Evolutionary conservation across 345 rosid species (phyloP), one percentile per base, ranked within the genome.

Genomic region (Tarenaya hassleriana): DNA sequence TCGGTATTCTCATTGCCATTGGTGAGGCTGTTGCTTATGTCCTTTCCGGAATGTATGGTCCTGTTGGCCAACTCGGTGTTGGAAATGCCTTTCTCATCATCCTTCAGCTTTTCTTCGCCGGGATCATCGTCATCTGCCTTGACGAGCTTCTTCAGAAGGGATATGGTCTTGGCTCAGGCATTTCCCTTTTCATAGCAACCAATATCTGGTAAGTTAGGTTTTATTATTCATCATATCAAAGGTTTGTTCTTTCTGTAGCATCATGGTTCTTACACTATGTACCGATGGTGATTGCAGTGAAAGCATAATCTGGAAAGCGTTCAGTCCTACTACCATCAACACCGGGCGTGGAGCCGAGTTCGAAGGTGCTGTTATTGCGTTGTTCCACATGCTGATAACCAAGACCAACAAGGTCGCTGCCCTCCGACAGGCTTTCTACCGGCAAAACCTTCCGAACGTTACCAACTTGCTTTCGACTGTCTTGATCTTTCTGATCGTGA

Each of bases 381-480:
- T 83, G 58, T 80, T 83, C 74, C 87, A 80, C 66, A 68, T 77
- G 46, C 16, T 83, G 57, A 80, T 80, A 20, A 80, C 80, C 10
- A 68, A 76, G 60, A 56, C 77, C 3, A 78, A 80, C 56, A 83
- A 83, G 57, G 79, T 77, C 41, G 74, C 80, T 39, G 87, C 87
- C 4, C 79, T 83, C 10, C 73, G 79, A 12, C 84, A 80, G 68
- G 87, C 91, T 50, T 83, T 83, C 61, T 83, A 83, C 32, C 43
- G 87, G 57, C 84, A 80, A 57, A 83, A 80, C 53, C 87, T 80
- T 57, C 91, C 84, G 3, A 83, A 83, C 47, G 78, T 83, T 34
- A 80, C 91, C n/a, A 80, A 83, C 63, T 61, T 83, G 62, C 91
- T 83, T 49, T 87, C 91, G 7, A 80, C 91, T 4, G 78, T 80